These are phyloP conservation scores for Auxenochlorella protothecoides DNA, from an alignment of 139 green algal genomes.

Conservation along the genomic window DNA sequence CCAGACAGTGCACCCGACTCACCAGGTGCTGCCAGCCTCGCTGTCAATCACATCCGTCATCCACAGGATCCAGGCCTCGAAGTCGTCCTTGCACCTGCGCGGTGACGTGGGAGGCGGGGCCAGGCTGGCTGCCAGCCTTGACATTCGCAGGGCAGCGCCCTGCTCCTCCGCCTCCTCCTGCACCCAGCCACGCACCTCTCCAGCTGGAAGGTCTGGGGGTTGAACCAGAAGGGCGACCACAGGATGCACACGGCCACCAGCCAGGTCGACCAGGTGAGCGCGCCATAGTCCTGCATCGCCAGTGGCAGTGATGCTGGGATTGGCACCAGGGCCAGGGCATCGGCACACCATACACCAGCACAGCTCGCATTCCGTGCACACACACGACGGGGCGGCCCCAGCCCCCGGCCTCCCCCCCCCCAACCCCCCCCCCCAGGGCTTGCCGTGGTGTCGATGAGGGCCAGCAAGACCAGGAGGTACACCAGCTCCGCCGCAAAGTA, in stretches of 20 bases:
- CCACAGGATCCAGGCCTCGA: slow-evolving; percentile 35
- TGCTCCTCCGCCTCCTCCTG: neutral
- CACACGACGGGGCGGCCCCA: neutral
- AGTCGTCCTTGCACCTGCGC: slow-evolving; percentile 25
- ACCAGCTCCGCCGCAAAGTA: slow-evolving; percentile 57
- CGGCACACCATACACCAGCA: too few species aligned
- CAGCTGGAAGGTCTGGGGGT: slow-evolving; percentile 46
- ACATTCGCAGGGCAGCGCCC: too few species aligned
- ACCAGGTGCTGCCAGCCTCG: slow-evolving; percentile 29
- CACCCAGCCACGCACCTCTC: neutral
- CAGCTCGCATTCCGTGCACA: too few species aligned
- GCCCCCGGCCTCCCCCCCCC: neutral
- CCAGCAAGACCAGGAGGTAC: slow-evolving; percentile 43
- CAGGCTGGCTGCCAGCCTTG: too few species aligned
- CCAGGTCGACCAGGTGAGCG: slow-evolving; percentile 52
- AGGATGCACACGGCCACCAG: slow-evolving; percentile 53
- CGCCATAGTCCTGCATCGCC: slow-evolving; percentile 24
- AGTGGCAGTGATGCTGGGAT: too few species aligned
- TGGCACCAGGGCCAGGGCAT: too few species aligned
- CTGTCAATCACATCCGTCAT: slow-evolving; percentile 35
- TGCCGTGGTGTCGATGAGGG: slow-evolving; percentile 22
- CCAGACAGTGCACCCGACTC: slow-evolving; percentile 2
- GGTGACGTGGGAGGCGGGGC: too few species aligned
- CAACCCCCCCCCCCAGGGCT: neutral
- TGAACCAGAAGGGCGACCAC: slow-evolving; percentile 70